A percentile compares a stretch with the other conserved stretches of the same genome.
phyloP scores from a whole-genome alignment of 306 rosid genomes.

The Amphicarpaea edgeworthii region DNA sequence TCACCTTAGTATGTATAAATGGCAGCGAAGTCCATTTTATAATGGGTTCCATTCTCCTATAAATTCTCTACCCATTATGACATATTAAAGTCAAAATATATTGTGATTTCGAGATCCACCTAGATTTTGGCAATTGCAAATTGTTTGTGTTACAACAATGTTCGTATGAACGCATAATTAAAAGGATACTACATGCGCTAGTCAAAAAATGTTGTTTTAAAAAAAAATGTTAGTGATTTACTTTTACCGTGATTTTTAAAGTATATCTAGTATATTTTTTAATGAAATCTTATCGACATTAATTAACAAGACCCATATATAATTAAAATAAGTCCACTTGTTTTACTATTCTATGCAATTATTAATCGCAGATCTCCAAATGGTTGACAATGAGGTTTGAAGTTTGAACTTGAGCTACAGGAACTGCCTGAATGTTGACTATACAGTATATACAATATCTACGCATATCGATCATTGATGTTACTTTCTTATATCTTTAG shows the following conservation, averaged over 20 bases:
- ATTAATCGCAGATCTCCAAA: constrained; percentile 36
- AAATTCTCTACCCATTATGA: neutral
- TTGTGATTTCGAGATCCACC: constrained; percentile 45
- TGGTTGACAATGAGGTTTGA: neutral
- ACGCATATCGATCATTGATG: neutral
- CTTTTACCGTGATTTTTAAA: neutral
- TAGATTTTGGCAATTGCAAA: constrained; percentile 10
- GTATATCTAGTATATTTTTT: neutral
- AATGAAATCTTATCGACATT: neutral
- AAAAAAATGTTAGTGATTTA: too few relatives aligned
- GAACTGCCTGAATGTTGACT: neutral
- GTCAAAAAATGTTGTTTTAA: too few relatives aligned
- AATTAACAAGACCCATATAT: neutral
- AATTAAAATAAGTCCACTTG: constrained; percentile 21
- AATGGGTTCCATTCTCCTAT: constrained; percentile 3
- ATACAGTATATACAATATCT: too few relatives aligned
- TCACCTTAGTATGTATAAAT: neutral
- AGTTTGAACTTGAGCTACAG: neutral
- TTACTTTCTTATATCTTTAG: neutral
- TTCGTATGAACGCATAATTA: neutral
- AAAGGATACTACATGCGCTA: neutral
- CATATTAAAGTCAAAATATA: constrained; percentile 33
- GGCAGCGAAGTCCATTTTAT: neutral
- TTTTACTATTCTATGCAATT: constrained; percentile 20
- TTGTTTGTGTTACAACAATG: neutral